phyloP scores from a whole-genome alignment of 2,329 filamentous ascomycete species.

The Neurospora sp. region DNA sequence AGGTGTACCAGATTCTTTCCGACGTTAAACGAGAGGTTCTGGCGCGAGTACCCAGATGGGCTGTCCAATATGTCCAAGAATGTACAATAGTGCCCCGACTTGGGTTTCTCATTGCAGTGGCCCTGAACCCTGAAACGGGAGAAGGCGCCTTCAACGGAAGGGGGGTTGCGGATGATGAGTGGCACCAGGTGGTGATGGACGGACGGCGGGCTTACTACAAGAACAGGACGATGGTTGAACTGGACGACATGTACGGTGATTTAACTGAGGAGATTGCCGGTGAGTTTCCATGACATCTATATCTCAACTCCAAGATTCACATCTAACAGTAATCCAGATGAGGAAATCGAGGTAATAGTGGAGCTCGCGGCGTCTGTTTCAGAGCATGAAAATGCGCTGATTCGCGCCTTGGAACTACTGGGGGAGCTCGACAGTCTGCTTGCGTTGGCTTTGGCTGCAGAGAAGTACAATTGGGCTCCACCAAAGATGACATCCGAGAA shows the following conservation, averaged over 20 bases:
- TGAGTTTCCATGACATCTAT: slow-evolving; percentile 26
- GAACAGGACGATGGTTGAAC: slow-evolving; percentile 65
- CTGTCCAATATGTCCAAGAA: slow-evolving; percentile 46
- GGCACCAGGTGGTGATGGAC: slow-evolving; percentile 70
- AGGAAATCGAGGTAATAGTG: slow-evolving; percentile 83
- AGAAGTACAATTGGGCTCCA: slow-evolving; percentile 58
- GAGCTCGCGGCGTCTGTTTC: slow-evolving; percentile 62
- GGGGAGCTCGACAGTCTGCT: slow-evolving; percentile 81
- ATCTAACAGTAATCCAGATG: slow-evolving; percentile 40
- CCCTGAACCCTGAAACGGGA: slow-evolving; percentile 47
- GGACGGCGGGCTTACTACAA: slow-evolving; percentile 75
- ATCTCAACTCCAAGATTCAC: not conserved
- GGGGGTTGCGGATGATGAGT: slow-evolving; percentile 44
- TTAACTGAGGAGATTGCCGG: slow-evolving; percentile 76
- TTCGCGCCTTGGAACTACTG: slow-evolving; percentile 64
- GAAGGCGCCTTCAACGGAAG: slow-evolving; percentile 54
- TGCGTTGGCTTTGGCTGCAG: slow-evolving; percentile 69
- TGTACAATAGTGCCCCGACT: slow-evolving; percentile 89
- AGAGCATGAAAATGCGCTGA: slow-evolving; percentile 55
- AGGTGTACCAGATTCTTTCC: slow-evolving; percentile 63
- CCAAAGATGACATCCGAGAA: slow-evolving; percentile 64
- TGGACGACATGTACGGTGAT: slow-evolving; percentile 77
- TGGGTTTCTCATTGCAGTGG: slow-evolving; percentile 75
- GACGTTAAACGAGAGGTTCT: slow-evolving; percentile 56
- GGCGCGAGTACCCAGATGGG: slow-evolving; percentile 49